Evolutionary conservation across 2,329 filamentous ascomycete species (phyloP), one percentile per base, ranked within the genome.

Genomic region (Aphanocladium album): DNA sequence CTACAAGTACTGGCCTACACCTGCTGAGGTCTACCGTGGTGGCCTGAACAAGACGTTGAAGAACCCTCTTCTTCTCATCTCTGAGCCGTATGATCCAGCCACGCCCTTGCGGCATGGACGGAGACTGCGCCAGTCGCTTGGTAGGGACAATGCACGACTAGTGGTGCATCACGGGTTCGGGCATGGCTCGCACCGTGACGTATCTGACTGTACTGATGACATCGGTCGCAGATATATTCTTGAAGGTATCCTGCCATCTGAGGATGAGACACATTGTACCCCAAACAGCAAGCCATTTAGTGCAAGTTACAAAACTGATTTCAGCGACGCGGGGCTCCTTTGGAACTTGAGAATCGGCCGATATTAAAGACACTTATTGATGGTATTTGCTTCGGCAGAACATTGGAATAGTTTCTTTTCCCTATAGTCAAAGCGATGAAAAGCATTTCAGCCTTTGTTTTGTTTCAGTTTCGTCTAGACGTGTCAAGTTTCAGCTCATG

Each of bases 91-190:
- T 60, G 80, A 82, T 60, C 79, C 79, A 0, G 79, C 79, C 1
- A 82, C 80, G 7, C 79, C 79, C 5, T 66, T 82, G 47, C 73
- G 78, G 5, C 81, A 82, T 60, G 79, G 79, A 1, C 69, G 77
- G 14, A 68, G 78, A 27, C 69, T 82, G 2, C 60, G 76, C 19
- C 55, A 64, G 0, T 79, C 79, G 58, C 80, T 82, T 78, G 79
- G 78, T 0, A 14, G n/a, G 2, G 58, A 65, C 8, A 82, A 81
- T 59, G 78, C 79, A n/a, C 66, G 78, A 6, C 68, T 82, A 19
- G 70, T 82, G 37, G 78, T 69, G 5, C 80, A 82, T 60, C 79
- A 81, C 60, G 79, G 79, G 5, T 81, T 80, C 53, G 79, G 79
- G 0, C 79, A 82, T 61, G 74, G 76, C 14, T 79, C 77, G 3